Evolutionary conservation across 2,329 filamentous ascomycete genomes (phyloP).

Genomic region (Apiospora kogelbergensis): DNA sequence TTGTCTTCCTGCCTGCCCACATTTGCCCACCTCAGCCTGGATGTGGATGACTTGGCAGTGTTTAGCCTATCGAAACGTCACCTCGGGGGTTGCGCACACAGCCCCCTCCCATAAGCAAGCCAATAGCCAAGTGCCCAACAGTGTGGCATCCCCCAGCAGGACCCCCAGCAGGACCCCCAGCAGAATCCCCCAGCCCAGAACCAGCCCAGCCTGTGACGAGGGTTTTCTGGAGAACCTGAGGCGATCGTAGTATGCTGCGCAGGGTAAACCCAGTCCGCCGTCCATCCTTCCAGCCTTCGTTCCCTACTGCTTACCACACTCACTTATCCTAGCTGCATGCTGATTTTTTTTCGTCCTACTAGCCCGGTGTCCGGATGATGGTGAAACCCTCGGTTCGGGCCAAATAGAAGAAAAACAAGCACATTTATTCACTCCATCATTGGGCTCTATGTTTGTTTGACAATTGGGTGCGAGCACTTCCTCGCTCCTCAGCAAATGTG

Average conservation of each 20-base stretch:
- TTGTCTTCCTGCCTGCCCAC: conserved; percentile 4
- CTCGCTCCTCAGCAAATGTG: neutral
- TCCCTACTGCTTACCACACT: neutral
- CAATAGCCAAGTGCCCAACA: neutral
- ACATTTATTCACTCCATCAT: too few species aligned
- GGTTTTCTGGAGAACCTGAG: conserved; percentile 4
- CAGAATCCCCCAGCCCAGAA: too few species aligned
- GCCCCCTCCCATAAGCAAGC: neutral
- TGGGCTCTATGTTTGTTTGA: neutral
- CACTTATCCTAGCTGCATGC: neutral
- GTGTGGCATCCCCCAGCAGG: neutral
- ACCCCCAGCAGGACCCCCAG: neutral
- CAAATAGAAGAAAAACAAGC: neutral
- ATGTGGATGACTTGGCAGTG: conserved; percentile 7
- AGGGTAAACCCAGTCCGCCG: neutral
- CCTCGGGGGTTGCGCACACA: neutral
- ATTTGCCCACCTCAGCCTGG: conserved; percentile 5
- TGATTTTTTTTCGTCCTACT: neutral
- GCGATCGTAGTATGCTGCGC: neutral
- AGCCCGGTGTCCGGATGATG: neutral
- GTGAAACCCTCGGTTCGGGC: neutral
- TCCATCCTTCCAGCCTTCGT: neutral
- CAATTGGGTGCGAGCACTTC: neutral
- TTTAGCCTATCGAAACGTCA: conserved; percentile 7
- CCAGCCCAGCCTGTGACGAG: neutral